phyloP scores from a whole-genome alignment of 139 green algal genomes.

The Chlamydomonas schloesseri region DNA sequence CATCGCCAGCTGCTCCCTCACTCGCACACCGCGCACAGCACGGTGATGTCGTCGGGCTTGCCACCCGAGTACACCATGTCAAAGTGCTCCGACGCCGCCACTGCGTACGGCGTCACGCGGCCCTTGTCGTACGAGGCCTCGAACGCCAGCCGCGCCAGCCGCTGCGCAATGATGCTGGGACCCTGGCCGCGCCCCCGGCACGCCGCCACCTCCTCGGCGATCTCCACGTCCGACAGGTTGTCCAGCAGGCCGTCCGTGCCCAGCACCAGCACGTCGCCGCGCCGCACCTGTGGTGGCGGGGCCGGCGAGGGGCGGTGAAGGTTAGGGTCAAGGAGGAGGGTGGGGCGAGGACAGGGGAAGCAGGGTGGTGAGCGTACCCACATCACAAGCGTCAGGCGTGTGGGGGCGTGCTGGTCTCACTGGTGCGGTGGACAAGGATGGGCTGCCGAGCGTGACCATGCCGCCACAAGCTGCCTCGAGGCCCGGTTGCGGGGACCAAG shows the following conservation, averaged over 20 bases:
- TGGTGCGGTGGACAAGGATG: too few species aligned
- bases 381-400: too few species aligned
- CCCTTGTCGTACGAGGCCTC: slow-evolving; percentile 79
- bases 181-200: neutral
- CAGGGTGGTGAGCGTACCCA: too few species aligned
- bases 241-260: slow-evolving; percentile 93
- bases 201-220: slow-evolving; percentile 58
- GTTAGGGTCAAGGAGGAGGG: too few species aligned
- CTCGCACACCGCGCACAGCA: slow-evolving; percentile 70
- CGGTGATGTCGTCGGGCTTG: slow-evolving; percentile 60
- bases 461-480: too few species aligned
- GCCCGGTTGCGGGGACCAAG: too few species aligned
- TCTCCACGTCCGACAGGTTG: slow-evolving; percentile 86
- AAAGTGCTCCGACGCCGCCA: slow-evolving; percentile 86
- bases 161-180: slow-evolving; percentile 58
- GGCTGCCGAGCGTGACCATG: too few species aligned
- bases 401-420: too few species aligned
- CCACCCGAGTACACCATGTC: slow-evolving; percentile 87
- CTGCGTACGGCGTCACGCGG: slow-evolving; percentile 86
- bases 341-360: too few species aligned
- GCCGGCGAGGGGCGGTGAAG: too few species aligned
- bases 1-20: neutral
- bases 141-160: slow-evolving; percentile 76
- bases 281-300: slow-evolving; percentile 54
- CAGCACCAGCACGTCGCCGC: slow-evolving; percentile 90